Base-by-base conservation (phyloP, 1,284 basidiomycete genomes). In the Puccinia hordei region DNA sequence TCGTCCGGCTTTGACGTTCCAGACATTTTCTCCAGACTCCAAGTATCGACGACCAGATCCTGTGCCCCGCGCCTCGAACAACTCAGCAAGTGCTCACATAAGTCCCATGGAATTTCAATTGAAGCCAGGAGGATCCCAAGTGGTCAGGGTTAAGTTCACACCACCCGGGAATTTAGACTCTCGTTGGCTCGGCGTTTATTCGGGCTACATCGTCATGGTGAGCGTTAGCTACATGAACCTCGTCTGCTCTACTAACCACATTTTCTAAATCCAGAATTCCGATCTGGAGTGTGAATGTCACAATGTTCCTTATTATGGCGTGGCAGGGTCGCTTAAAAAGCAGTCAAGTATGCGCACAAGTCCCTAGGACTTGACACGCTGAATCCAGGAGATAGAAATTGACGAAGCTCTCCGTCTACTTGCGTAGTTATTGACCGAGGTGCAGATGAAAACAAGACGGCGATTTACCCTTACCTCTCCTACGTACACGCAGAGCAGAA, bases 151-250 rank as follows among this genome's bases (percentile, higher is more conserved):
- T 8, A 35, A 63, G 15, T 80, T 80, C 46, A 24, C 22, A n/a
- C 38, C 55, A 12, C 77, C 77, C 15, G 3, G 27, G 24, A 46
- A 51, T 1, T 10, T 59, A 12, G 19, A 59, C 17, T 41, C 51
- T 17, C 27, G 41, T 63, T 27, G 35, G 35, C 38, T 80, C 12
- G 46, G 30, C 12, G 57, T 80, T 35, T 80, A 80, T 38, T 80
- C 77, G 2, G 77, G 77, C 12, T 80, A 61, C 59, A 80, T 80
- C 38, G 33, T 27, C 12, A 22, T 80, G 38, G 77, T 80, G 27
- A 66, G n/a, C 22, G 30, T n/a, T 10, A 17, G 19, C 12, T 35
- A 51, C 33, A 22, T 35, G 6, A n/a, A n/a, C 19, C 27, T 61
- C 24, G n/a, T n/a, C n/a, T n/a, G 2, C 27, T 63, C 24, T 35